Base-by-base conservation (phyloP, 2,329 filamentous ascomycete genomes). In the Metarhizium humberi region DNA sequence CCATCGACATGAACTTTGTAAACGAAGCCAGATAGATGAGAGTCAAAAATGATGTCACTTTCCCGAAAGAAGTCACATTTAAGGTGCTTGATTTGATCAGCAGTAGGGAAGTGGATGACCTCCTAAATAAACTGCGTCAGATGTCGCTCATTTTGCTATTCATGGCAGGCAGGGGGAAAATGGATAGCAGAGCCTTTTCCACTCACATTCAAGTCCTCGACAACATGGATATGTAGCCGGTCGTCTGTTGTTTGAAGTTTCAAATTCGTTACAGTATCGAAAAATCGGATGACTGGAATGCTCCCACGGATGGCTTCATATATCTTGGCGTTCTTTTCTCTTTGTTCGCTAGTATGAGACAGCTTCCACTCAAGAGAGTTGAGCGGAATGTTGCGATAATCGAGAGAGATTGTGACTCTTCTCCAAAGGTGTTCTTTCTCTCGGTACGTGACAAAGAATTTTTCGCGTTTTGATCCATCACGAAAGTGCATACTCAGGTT, bases 401-500 rank as follows among this genome's bases (percentile, higher is more conserved):
- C 94, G 63, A 95, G 83, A 1, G 94, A 96, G 34, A 99, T 85
- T 3, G 94, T 97, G 52, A 99, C 87, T 51, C 92, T 81, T 55
- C 90, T 84, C 89, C 92, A 96, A 58, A 83, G 76, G 59, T 82
- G 87, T 4, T 89, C 85, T 50, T 81, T 80, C 68, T 95, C 87
- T 50, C 91, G 89, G 68, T 89, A 99, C 0, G 94, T 97, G 59
- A 99, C 86, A 69, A 97, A 99, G 75, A 97, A 97, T 70, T 99
- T 99, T 70, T 99, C 94, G 47, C 92, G 82, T 63, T 89, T 88
- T 13, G 92, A 95, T 64, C 87, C 86, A 72, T 99, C 94, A 57
- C 92, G 84, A 70, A 96, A 99, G 70, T 96, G 91, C 94, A 99
- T 96, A 71, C 91, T 96, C 57, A 97, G 79, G 66, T 99, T 99